Conservation (phyloP, 176 grass and related monocot species). For the Triticum turgidum region DNA sequence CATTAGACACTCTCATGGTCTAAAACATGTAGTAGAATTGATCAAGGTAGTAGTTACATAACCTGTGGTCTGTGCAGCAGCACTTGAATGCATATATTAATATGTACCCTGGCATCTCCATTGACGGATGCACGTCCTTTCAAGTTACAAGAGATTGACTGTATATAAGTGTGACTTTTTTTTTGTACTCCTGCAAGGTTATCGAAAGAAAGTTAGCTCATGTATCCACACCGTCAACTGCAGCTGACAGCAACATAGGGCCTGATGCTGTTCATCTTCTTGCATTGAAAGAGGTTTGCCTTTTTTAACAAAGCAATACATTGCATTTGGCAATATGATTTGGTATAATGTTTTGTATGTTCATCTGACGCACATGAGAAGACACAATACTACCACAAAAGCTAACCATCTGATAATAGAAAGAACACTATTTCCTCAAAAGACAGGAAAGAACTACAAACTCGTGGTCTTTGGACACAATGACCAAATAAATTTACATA, state of each 20-base stretch:
- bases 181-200: constrained; percentile 54
- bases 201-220: constrained; percentile 83
- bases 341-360: constrained; percentile 17
- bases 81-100: constrained; percentile 13
- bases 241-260: constrained; percentile 64
- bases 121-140: neutral
- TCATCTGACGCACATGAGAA: constrained; percentile 1
- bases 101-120: neutral
- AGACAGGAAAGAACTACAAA: neutral
- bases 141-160: neutral
- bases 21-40: neutral
- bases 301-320: neutral
- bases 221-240: constrained; percentile 81
- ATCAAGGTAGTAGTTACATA: constrained; percentile 16
- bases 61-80: neutral
- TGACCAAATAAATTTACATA: neutral
- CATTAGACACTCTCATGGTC: neutral
- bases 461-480: neutral
- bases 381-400: neutral
- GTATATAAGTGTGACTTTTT: constrained; percentile 40
- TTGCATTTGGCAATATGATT: constrained; percentile 17
- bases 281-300: constrained; percentile 88
- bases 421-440: constrained; percentile 9
- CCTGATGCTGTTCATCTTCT: constrained; percentile 91
- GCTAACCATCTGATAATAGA: constrained; percentile 21